Evolutionary conservation across 768 basidiomycete species (phyloP).

Genomic region (Trametes punicea): DNA sequence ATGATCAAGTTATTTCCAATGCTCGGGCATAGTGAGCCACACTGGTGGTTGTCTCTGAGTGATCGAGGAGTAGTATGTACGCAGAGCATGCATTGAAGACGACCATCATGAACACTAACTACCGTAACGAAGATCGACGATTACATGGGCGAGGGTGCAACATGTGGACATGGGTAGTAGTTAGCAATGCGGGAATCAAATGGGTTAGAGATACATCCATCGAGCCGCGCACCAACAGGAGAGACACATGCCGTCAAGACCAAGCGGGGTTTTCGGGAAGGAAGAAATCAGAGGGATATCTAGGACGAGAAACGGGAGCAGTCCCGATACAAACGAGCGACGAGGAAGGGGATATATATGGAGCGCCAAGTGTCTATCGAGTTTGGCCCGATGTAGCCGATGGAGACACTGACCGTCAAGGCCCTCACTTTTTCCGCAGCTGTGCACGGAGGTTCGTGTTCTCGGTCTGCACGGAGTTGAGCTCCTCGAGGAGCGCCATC

Average conservation of each 20-base stretch:
- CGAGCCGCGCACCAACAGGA: conserved; percentile 18
- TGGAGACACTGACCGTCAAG: conserved; percentile 1
- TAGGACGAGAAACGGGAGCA: neutral
- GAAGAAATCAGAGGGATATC: neutral
- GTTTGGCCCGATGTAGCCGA: no score
- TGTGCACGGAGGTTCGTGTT: conserved; percentile 70
- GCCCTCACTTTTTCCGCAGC: conserved; percentile 41
- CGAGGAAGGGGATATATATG: neutral
- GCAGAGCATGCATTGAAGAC: conserved; percentile 14
- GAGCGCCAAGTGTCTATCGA: no score
- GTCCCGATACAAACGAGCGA: neutral
- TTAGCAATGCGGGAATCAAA: conserved; percentile 20
- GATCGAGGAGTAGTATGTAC: conserved; percentile 7
- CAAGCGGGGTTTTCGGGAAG: neutral
- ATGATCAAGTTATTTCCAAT: no score
- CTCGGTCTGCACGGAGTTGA: conserved; percentile 80
- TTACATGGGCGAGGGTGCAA: conserved; percentile 23
- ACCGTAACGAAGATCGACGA: conserved; percentile 15
- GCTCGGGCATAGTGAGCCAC: no score
- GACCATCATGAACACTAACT: conserved; percentile 17
- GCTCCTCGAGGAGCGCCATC: conserved; percentile 82
- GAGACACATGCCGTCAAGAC: conserved; percentile 8
- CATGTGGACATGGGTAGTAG: conserved; percentile 21
- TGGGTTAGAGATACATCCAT: conserved; percentile 22
- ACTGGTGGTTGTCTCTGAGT: no score